phyloP scores from a whole-genome alignment of 345 rosid genomes.

The Sisymbrium irio region DNA sequence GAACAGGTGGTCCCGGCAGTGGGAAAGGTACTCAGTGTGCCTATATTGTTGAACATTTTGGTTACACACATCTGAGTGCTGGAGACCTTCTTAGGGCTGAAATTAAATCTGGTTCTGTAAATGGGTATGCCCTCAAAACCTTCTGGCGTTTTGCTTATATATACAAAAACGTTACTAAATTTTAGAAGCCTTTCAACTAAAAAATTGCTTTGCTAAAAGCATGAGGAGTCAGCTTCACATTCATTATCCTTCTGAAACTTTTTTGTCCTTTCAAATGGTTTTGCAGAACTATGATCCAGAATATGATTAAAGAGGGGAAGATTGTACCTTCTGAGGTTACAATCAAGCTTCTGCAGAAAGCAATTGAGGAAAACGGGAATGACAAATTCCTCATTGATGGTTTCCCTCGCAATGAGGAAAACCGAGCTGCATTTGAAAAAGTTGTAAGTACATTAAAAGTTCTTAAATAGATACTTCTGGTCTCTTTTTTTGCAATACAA shows the following conservation, averaged over 20 bases:
- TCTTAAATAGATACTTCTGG: too few species aligned
- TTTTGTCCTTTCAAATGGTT: neutral
- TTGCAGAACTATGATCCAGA: constrained; percentile 55
- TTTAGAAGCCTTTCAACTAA: neutral
- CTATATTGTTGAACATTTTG: constrained; percentile 60
- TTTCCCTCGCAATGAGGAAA: constrained; percentile 90
- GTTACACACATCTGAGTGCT: constrained; percentile 82
- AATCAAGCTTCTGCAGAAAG: constrained; percentile 75
- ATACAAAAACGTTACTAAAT: neutral
- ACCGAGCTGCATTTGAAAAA: constrained; percentile 74
- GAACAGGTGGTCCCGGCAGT: constrained; percentile 93
- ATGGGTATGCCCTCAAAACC: constrained; percentile 49
- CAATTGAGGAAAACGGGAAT: constrained; percentile 55
- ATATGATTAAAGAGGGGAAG: constrained; percentile 60
- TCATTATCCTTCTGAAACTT: neutral
- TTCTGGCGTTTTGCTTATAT: neutral
- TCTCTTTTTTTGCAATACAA: neutral
- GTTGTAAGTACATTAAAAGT: constrained; percentile 45
- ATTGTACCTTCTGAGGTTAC: constrained; percentile 84
- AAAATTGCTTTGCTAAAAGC: neutral
- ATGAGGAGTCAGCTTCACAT: neutral
- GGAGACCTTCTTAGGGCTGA: constrained; percentile 88
- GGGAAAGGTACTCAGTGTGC: constrained; percentile 92
- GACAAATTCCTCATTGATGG: constrained; percentile 82
- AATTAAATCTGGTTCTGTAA: constrained; percentile 79